Base-by-base conservation (phyloP, 495 filamentous ascomycete species). In the Hypoxylon trugodes region DNA sequence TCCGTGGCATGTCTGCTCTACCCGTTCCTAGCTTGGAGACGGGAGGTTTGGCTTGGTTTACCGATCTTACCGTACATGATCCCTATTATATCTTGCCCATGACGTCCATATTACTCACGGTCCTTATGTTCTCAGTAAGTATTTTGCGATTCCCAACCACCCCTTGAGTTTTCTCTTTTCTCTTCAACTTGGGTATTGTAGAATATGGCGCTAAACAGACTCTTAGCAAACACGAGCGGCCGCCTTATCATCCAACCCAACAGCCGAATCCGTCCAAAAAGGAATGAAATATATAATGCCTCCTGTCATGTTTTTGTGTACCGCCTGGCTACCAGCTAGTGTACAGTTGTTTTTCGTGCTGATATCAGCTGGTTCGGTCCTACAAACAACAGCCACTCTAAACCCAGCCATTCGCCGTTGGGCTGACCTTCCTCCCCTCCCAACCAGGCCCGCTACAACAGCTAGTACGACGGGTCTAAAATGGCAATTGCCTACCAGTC, bases 1-100 rank as follows among this genome's bases (percentile, higher is more conserved):
- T 93, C 54, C 77, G 84, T 22, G 87, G 78, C 45, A 96, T 96
- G 92, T 70, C 87, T 2, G 60, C 73, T 13, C 71, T 98, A 21
- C 94, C 95, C 1, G 90, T 96, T 4, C 93, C 93, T 0, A 89
- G 84, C 1, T 61, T 98, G 52, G 80, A 89, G 51, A 75, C 74
- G 6, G 92, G 89, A 25, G 87, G 90, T 2, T 55, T 86, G 5
- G 73, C 82, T 9, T 98, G 96, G 96, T 84, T 98, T 62, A 74
- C 74, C 3, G 89, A 99, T 68, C 76, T 99, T 52, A 90, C 93
- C 0, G 70, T 89, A 8, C 50, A 83, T 1, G 95, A 99, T 73
- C 93, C 96, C 0, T 84, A 77, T 42, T 90, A 78, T 58, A 75
- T 94, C 30, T 71, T 98, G n/a, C 95, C 95, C 0, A 19, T 85